Evolutionary conservation across 2,329 filamentous ascomycete species (phyloP), one percentile per base, ranked within the genome.

Genomic region (Colletotrichum sojae): DNA sequence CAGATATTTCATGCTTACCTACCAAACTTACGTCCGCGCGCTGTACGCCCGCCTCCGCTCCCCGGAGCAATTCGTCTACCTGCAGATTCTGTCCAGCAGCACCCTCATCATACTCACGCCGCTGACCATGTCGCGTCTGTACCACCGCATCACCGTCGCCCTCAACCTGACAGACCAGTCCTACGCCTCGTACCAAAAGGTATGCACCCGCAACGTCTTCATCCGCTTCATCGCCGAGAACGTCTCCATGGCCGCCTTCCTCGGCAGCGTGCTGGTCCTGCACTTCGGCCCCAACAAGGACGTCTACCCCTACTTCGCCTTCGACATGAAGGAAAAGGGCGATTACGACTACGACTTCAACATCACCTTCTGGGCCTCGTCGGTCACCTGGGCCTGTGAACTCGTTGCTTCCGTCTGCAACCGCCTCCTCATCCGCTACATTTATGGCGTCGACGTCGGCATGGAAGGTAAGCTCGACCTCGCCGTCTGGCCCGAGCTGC

Each of bases 21-120:
- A 92, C 78, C 90, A 92, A 78, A 92, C 90, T 5, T 92, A 92
- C 78, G 90, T 92, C 13, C 89, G 90, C 60, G 89, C 90, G 12
- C 79, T 92, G 67, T 92, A 92, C 76, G 90, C 90, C 15, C 89
- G 90, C 18, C 85, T 92, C 15, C 89, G 90, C 71, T 90, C 88
- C 6, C 90, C 89, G 0, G 79, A 83, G 46, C 89, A 92, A 78
- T 92, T 92, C 79, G 83, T 91, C 66, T 83, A 87, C 72, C 87
- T 92, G 45, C 90, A 92, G 77, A 78, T 89, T 16, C 82, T 92
- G 70, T 91, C 89, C 1, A 91, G 89, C 18, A 85, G 86, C 10
- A 84, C 86, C 63, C 85, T 92, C 61, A 89, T 92, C 73, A 82
- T 91, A 69, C 80, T 91, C 45, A 89, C 87, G 3, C 90, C 90